Percentiles rank a stretch among this genome's conserved stretches.
Conservation (phyloP, 2,329 filamentous ascomycete genomes). For the Beauveria sp. region DNA sequence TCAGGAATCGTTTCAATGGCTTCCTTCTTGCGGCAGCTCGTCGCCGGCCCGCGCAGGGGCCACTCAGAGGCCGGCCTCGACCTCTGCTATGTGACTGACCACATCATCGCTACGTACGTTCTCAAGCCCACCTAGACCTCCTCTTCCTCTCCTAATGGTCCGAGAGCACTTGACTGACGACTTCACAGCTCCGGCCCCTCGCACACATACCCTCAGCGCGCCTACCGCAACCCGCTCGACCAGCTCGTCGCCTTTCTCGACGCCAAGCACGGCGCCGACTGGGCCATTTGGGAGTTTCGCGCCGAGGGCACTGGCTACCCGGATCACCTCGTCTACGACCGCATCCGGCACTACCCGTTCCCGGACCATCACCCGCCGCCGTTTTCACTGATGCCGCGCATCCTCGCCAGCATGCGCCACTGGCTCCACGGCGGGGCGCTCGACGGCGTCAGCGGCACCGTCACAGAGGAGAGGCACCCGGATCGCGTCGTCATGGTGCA, state of each 20-base stretch:
- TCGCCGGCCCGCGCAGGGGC: slow-evolving; percentile 75
- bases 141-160: background rate
- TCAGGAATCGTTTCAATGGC: slow-evolving; percentile 42
- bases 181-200: slow-evolving; percentile 73
- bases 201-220: slow-evolving; percentile 80
- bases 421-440: slow-evolving; percentile 59
- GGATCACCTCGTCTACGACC: slow-evolving; percentile 76
- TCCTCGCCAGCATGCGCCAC: slow-evolving; percentile 86
- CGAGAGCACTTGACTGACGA: slow-evolving; percentile 9
- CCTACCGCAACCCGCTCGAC: slow-evolving; percentile 89
- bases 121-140: background rate
- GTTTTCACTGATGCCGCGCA: slow-evolving; percentile 78
- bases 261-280: slow-evolving; percentile 70
- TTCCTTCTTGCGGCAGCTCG: slow-evolving; percentile 79
- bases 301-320: slow-evolving; percentile 95
- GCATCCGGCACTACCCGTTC: slow-evolving; percentile 89
- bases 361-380: slow-evolving; percentile 96
- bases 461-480: slow-evolving; percentile 3
- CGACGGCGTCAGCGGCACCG: slow-evolving; percentile 9
- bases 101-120: slow-evolving; percentile 56
- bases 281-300: slow-evolving; percentile 97
- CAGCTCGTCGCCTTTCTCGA: slow-evolving; percentile 84
- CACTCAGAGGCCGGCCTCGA: slow-evolving; percentile 87
- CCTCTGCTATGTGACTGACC: slow-evolving; percentile 88
- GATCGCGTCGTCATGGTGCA: slow-evolving; percentile 78